phyloP scores from a whole-genome alignment of 2,329 filamentous ascomycete genomes.

The Nothopassalora personata region DNA sequence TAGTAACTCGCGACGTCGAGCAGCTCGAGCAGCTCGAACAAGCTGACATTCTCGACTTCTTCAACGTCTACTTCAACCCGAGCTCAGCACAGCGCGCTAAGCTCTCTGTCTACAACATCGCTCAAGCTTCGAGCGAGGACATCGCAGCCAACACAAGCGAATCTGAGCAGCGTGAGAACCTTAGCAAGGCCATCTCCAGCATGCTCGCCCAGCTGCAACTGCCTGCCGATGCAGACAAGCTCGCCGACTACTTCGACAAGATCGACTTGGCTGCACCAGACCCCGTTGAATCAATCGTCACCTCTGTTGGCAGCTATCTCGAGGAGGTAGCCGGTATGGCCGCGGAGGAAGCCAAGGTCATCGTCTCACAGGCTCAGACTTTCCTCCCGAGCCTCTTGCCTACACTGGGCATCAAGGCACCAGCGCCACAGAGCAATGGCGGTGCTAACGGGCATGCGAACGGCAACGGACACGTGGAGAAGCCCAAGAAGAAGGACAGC shows the following conservation, averaged over 20 bases:
- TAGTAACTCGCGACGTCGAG: conserved; percentile 70
- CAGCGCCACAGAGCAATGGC: neutral
- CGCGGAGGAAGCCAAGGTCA: conserved; percentile 44
- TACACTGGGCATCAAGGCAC: conserved; percentile 8
- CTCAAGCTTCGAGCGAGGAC: conserved; percentile 52
- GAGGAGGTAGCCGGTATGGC: conserved; percentile 41
- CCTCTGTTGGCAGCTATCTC: conserved; percentile 39
- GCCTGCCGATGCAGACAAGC: conserved; percentile 36
- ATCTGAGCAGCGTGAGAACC: conserved; percentile 41
- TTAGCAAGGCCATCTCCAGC: conserved; percentile 41
- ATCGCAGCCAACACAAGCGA: conserved; percentile 32
- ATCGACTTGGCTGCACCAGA: conserved; percentile 40
- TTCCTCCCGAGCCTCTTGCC: conserved; percentile 44
- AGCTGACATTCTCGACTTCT: conserved; percentile 74
- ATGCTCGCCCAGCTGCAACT: conserved; percentile 47
- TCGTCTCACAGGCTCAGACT: conserved; percentile 48
- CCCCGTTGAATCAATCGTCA: conserved; percentile 33
- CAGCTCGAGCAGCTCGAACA: conserved; percentile 71
- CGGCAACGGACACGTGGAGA: conserved; percentile 38
- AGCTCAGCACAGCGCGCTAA: conserved; percentile 71
- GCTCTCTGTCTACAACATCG: conserved; percentile 74
- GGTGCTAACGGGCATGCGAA: conserved; percentile 4
- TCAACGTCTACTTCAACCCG: conserved; percentile 67
- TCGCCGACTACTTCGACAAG: conserved; percentile 42
- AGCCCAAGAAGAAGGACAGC: conserved; percentile 41